Base-by-base conservation (phyloP, 1,284 basidiomycete species). In the Puccinia horiana region DNA sequence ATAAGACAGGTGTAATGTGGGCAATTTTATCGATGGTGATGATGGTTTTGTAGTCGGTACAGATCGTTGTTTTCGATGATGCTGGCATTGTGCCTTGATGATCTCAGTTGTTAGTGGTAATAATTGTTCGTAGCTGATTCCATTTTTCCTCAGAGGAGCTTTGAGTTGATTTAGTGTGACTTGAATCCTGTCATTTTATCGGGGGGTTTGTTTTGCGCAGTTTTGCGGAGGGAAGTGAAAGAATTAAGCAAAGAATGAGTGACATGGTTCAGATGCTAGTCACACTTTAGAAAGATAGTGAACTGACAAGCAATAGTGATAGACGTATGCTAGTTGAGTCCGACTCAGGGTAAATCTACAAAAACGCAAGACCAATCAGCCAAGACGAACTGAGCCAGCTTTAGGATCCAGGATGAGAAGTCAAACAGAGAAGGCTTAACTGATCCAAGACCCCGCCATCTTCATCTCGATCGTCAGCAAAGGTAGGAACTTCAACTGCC, bases 291-390 rank as follows among this genome's bases (percentile, higher is more conserved):
- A 23, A 61, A 73, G 26, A 56, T 12, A 14, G 29, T 18, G 29
- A 47, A 73, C 78, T 61, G 18, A 81, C 78, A 81, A 26, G 56
- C 69, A 81, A 61, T 73, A 69, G 42, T 81, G 78, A 47, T 81
- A 72, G 49, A 81, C 67, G 26, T 81, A 73, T 61, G 47, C 35
- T 35, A 81, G 54, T 58, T 81, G 78, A 42, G 67, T 42, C 37
- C 69, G 78, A 8, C 65, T 72, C 37, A 81, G 69, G 9, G 67
- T 72, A 40, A 81, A 81, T 37, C 78, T 81, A 42, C 8, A 32
- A 32, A 63, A 32, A 81, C 58, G 23, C 14, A 40, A 23, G 52
- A n/a, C n/a, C 32, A 16, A 76, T 44, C 18, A 58, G 42, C 40
- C n/a, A 77, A 20, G 65, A 65, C n/a, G 20, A 40, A 77, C 69